These are phyloP conservation scores for Gaeumannomyces tritici DNA, from an alignment of 2,329 filamentous ascomycete genomes.

Conservation along the genomic window DNA sequence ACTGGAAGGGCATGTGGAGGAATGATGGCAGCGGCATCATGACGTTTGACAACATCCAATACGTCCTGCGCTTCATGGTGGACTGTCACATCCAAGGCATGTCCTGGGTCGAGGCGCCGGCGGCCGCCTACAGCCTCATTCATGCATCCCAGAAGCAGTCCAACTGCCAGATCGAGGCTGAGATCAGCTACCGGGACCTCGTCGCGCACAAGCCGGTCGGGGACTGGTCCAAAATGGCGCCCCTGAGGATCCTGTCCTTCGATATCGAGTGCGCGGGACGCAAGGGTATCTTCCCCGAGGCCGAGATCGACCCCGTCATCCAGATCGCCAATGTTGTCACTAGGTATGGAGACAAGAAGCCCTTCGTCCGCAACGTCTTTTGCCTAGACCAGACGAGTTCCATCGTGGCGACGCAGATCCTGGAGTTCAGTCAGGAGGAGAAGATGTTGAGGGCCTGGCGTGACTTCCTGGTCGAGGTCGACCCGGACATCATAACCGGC, in stretches of 20 bases:
- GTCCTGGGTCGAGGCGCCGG: slow-evolving; percentile 89
- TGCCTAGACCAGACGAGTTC: slow-evolving; percentile 85
- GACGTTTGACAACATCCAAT: slow-evolving; percentile 95
- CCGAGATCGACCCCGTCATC: slow-evolving; percentile 86
- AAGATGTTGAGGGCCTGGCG: slow-evolving; percentile 92
- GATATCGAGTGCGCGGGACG: slow-evolving; percentile 98
- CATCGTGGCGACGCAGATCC: slow-evolving; percentile 89
- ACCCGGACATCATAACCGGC: slow-evolving; percentile 95
- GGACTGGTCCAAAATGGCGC: slow-evolving; percentile 97
- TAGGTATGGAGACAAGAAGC: slow-evolving; percentile 87
- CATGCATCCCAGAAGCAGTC: slow-evolving; percentile 62
- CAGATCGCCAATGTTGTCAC: slow-evolving; percentile 97
- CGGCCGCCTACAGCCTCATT: slow-evolving; percentile 63
- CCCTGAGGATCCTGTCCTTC: slow-evolving; percentile 84
- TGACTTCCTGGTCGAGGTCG: slow-evolving; percentile 78
- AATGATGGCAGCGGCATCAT: slow-evolving; percentile 59
- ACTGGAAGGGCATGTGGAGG: slow-evolving; percentile 89
- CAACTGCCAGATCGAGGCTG: slow-evolving; percentile 92
- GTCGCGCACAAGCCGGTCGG: slow-evolving; percentile 82
- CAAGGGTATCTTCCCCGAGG: slow-evolving; percentile 94
- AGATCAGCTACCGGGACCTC: slow-evolving; percentile 71
- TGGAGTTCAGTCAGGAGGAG: slow-evolving; percentile 72
- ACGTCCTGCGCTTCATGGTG: slow-evolving; percentile 94
- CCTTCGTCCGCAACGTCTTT: slow-evolving; percentile 94
- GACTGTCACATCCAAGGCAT: slow-evolving; percentile 91